Base-by-base conservation (phyloP, 75 land plant species). In the Selaginella moellendorffii region DNA sequence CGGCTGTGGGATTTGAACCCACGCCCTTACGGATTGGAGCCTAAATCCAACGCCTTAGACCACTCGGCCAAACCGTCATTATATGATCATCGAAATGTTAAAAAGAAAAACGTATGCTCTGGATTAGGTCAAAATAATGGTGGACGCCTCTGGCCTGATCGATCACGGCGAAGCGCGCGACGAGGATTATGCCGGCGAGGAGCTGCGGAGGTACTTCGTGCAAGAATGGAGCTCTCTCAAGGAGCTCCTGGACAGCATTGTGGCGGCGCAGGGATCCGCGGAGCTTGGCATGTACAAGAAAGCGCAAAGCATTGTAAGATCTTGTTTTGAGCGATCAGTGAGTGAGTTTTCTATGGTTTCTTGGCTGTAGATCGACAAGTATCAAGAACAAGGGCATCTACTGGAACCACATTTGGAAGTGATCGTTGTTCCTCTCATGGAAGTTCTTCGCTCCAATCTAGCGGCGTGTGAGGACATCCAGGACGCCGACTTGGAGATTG, bases 381-480 rank as follows among this genome's bases (percentile, higher is more conserved):
- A 93, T 82, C 98, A 93, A 68, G 85, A 93, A 53, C 86, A 93
- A 69, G 98, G 98, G 2, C 87, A 93, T 65, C 65, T 93, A 53
- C 61, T 93, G 61, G 98, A 93, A 69, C 96, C 98, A 12, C 78
- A 83, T 68, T 63, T 93, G 64, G 98, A 88, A 58, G 77, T 74
- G 76, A 79, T 93, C 18, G 76, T 93, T 63, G 77, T 77, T 65
- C 96, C 96, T 10, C 46, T 93, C 54, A 93, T 93, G 98, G 67
- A 56, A 26, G 67, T 85, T 14, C 56, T 93, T 19, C 79, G 87
- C 26, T 62, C 78, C 0, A 83, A 69, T 61, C 66, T 82, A 23
- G 53, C 72, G 10, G 77, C 79, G 31, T 54, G 76, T 24, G 81
- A 71, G 12, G 69, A 29, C n/a, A 65, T 10, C 5, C 60, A 79